Conservation (phyloP, 768 basidiomycete species). For the Trametes meyenii region DNA sequence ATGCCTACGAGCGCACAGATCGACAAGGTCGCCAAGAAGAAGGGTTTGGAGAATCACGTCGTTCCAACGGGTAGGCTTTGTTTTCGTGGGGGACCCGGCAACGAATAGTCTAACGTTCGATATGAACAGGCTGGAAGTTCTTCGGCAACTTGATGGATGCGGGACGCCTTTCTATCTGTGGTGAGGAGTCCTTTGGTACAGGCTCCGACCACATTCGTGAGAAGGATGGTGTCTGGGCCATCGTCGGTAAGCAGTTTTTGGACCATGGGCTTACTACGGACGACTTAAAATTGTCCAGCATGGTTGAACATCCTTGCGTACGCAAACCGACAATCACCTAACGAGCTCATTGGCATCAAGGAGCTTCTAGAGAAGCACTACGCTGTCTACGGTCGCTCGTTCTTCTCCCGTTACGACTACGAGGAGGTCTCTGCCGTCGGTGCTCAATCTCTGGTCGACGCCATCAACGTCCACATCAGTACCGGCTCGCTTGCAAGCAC, state of each 20-base stretch:
- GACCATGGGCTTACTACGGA: not conserved
- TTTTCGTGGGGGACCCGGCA: not conserved
- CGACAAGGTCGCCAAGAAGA: slow-evolving; percentile 93
- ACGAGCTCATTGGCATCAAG: slow-evolving; percentile 84
- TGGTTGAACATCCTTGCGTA: slow-evolving; percentile 98
- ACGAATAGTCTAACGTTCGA: not conserved
- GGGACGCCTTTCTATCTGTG: slow-evolving; percentile 95
- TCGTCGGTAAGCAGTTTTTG: slow-evolving; percentile 69
- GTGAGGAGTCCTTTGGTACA: slow-evolving; percentile 98
- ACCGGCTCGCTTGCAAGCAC: slow-evolving; percentile 69
- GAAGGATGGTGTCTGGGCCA: slow-evolving; percentile 98
- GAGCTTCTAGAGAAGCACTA: slow-evolving; percentile 90
- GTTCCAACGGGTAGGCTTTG: slow-evolving; percentile 87
- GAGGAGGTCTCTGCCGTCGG: slow-evolving; percentile 94
- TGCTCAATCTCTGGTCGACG: slow-evolving; percentile 81
- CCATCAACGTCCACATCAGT: slow-evolving; percentile 72
- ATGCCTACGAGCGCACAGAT: slow-evolving; percentile 99
- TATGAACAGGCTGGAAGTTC: slow-evolving; percentile 92
- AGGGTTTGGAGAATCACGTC: slow-evolving; percentile 91
- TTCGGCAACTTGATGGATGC: slow-evolving; percentile 99
- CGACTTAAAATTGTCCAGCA: slow-evolving; percentile 50
- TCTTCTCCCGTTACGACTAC: slow-evolving; percentile 99
- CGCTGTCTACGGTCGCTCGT: slow-evolving; percentile 90
- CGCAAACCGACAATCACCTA: slow-evolving; percentile 74
- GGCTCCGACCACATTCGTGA: slow-evolving; percentile 99